Base-by-base conservation (phyloP, 2,329 filamentous ascomycete species). In the Aspergillus japonicus region DNA sequence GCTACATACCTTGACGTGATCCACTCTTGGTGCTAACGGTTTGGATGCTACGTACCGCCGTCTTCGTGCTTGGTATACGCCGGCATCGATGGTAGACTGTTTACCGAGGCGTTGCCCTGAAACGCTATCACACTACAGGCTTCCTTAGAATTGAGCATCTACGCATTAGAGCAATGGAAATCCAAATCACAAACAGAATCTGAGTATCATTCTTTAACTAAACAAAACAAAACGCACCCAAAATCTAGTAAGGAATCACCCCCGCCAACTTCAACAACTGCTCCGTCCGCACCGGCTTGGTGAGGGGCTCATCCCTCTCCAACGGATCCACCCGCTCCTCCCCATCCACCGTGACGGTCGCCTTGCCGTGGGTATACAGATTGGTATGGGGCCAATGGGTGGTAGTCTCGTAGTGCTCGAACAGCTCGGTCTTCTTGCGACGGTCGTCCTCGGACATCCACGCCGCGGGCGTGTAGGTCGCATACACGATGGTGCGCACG, bases 311-410 rank as follows among this genome's bases (percentile, higher is more conserved):
- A n/a, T 54, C 52, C n/a, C 52, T 47, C 39, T 54, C 52, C 52
- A 54, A 54, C 16, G 52, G 52, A 47, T 54, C 52, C 4, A 33
- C 23, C 2, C 19, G 24, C 11, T 54, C 52, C 42, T 54, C 23
- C n/a, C 52, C 52, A 33, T 54, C 39, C 10, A 29, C 52, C 23
- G 29, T 47, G 23, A 54, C 52, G n/a, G 16, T 54, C 24, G 52
- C 52, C 24, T 54, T 54, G 4, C 52, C 52, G 31, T 54, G 52
- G 5, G 52, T 54, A 21, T 19, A 54, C 39, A 54, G 16, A 16
- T 54, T 54, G 6, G 39, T 54, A n/a, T 54, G 52, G 23, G 52
- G 52, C 52, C 52, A 54, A 21, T 54, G 52, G 11, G 52, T 54
- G 3, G 52, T 54, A 5, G 52, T 54, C 11, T 54, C 52, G 31